phyloP scores from a whole-genome alignment of 768 basidiomycete species.

The Rhodotorula toruloides region DNA sequence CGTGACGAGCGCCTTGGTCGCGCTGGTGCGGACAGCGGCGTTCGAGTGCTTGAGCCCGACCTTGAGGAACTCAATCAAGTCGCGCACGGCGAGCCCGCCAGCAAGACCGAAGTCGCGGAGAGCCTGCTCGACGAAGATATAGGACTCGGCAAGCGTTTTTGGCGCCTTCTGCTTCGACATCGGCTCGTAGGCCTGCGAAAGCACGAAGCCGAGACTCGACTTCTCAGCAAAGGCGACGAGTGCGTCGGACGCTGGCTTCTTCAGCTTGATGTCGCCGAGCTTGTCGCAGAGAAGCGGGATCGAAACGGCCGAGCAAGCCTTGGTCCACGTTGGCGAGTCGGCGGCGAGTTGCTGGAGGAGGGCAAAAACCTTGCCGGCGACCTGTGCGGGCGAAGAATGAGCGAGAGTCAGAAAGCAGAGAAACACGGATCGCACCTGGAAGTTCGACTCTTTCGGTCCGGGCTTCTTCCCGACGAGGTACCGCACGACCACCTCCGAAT shows the following conservation, averaged over 20 bases:
- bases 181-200: constrained; percentile 90
- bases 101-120: constrained; percentile 85
- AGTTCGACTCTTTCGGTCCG: constrained; percentile 98
- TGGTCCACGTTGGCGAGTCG: constrained; percentile 72
- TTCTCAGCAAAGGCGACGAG: constrained; percentile 80
- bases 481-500: constrained; percentile 82
- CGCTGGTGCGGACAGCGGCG: constrained; percentile 83
- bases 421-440: constrained; percentile 60
- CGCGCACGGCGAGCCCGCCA: constrained; percentile 67
- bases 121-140: constrained; percentile 79
- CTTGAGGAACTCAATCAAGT: constrained; percentile 87
- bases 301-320: constrained; percentile 73
- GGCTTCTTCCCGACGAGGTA: constrained; percentile 71
- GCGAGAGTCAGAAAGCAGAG: not conserved
- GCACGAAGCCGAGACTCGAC: constrained; percentile 87
- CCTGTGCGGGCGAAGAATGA: constrained; percentile 52
- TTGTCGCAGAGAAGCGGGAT: constrained; percentile 84
- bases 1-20: constrained; percentile 86
- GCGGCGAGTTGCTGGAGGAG: constrained; percentile 69
- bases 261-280: constrained; percentile 89
- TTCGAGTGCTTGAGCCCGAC: constrained; percentile 83
- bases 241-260: constrained; percentile 89
- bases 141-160: constrained; percentile 86
- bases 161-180: constrained; percentile 93
- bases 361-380: constrained; percentile 80